These are phyloP conservation scores for Amphibolis antarctica DNA, from an alignment of 106 monocot species.

Conservation along the genomic window DNA sequence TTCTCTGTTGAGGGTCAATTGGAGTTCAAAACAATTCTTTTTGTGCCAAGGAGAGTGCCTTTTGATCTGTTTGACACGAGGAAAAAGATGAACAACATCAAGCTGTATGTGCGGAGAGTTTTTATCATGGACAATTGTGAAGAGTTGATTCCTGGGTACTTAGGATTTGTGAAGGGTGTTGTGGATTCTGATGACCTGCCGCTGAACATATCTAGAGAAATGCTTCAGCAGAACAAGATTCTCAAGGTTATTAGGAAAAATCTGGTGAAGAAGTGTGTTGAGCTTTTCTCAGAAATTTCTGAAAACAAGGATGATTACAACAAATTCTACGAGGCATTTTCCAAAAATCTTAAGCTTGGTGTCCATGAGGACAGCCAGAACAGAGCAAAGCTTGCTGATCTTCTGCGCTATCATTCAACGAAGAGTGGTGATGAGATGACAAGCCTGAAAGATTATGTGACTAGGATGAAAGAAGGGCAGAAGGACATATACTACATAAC, in stretches of 20 bases:
- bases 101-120: constrained; percentile 10
- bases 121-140: constrained; percentile 21
- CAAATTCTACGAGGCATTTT: constrained; percentile 10
- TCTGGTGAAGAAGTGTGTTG: constrained; percentile 14
- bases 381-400: constrained; percentile 5
- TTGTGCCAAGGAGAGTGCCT: constrained; percentile 14
- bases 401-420: constrained; percentile 12
- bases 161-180: constrained; percentile 8
- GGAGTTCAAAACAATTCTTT: constrained; percentile 19
- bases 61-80: constrained; percentile 20
- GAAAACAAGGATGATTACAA: constrained; percentile 13
- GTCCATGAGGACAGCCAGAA: constrained; percentile 15
- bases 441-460: constrained; percentile 13
- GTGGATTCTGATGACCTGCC: constrained; percentile 16
- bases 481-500: constrained; percentile 18
- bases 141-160: constrained; percentile 9
- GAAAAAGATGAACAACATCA: constrained; percentile 20
- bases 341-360: constrained; percentile 15
- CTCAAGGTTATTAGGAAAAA: constrained; percentile 18
- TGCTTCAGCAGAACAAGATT: constrained; percentile 19
- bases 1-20: constrained; percentile 23
- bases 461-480: constrained; percentile 16
- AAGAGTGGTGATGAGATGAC: constrained; percentile 19
- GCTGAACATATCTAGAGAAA: constrained; percentile 16
- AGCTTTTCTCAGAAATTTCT: constrained; percentile 10